Conservation (phyloP, 345 rosid species). For the Populus davidiana region DNA sequence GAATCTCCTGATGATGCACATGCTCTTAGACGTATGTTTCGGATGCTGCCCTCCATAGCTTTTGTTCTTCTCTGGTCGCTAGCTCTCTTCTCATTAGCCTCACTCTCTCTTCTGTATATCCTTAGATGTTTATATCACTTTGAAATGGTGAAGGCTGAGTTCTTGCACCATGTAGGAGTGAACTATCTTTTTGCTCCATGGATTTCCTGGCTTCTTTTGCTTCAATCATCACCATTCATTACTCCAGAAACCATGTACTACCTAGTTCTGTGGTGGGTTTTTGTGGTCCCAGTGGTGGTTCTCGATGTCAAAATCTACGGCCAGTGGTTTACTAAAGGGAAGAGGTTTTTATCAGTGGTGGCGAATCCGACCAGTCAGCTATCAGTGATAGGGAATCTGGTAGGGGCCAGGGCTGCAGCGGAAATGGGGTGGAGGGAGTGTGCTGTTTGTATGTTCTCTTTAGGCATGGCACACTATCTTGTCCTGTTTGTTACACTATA, state of each 20-base stretch:
- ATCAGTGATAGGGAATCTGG: slow-evolving; percentile 32
- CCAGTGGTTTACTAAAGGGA: slow-evolving; percentile 34
- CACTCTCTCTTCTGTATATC: slow-evolving; percentile 24
- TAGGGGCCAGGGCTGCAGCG: slow-evolving; percentile 25
- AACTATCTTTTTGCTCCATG: slow-evolving; percentile 32
- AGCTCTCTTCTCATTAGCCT: slow-evolving; percentile 13
- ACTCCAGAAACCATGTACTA: background rate
- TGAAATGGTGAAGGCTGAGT: slow-evolving; percentile 21
- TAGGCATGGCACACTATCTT: slow-evolving; percentile 30
- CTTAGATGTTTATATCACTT: slow-evolving; percentile 23
- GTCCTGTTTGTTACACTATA: slow-evolving; percentile 31
- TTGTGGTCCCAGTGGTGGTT: slow-evolving; percentile 17
- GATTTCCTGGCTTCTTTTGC: slow-evolving; percentile 31
- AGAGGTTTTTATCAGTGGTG: slow-evolving; percentile 25
- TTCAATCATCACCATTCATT: slow-evolving; percentile 22
- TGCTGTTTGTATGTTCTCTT: slow-evolving; percentile 24
- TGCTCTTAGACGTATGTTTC: slow-evolving; percentile 9
- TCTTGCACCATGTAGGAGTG: slow-evolving; percentile 27
- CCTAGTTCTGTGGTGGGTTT: slow-evolving; percentile 13
- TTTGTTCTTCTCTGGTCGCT: slow-evolving; percentile 23
- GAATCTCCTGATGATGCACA: slow-evolving; percentile 7
- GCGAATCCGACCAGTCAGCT: slow-evolving; percentile 30
- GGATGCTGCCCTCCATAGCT: slow-evolving; percentile 17
- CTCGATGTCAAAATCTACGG: slow-evolving; percentile 33
- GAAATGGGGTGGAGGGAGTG: slow-evolving; percentile 29